A percentile compares a stretch with the other conserved stretches of the same genome.
These are phyloP conservation scores for Talaromyces sp. DNA, from an alignment of 2,329 filamentous ascomycete species.

Conservation along the genomic window DNA sequence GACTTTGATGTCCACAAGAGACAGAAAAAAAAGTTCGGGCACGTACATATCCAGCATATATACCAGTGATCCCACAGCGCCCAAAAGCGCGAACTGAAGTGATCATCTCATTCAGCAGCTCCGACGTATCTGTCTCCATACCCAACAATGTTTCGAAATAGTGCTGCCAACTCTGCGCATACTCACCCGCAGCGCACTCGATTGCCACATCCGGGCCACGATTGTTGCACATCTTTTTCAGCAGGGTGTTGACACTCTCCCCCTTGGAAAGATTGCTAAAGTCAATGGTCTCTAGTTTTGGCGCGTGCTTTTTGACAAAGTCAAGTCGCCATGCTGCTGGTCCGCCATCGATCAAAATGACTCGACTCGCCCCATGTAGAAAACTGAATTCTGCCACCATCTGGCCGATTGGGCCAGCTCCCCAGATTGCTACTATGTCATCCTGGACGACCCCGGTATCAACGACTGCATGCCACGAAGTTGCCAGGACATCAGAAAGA, in stretches of 20 bases:
- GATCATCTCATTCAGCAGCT: constrained; percentile 53
- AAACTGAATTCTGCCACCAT: constrained; percentile 67
- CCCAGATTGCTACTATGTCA: constrained; percentile 79
- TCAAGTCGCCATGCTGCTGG: constrained; percentile 60
- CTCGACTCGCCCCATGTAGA: constrained; percentile 65
- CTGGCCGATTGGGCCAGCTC: constrained; percentile 80
- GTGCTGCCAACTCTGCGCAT: constrained; percentile 59
- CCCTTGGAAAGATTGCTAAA: constrained; percentile 60
- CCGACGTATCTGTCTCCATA: constrained; percentile 78
- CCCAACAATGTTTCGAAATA: constrained; percentile 59
- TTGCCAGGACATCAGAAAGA: constrained; percentile 74
- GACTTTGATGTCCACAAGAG: neutral
- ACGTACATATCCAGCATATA: constrained; percentile 57
- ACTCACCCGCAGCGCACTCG: constrained; percentile 63
- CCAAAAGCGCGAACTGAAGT: constrained; percentile 53
- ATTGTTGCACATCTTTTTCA: constrained; percentile 66
- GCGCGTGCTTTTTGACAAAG: constrained; percentile 61
- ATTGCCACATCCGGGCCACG: constrained; percentile 71
- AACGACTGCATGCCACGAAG: constrained; percentile 76
- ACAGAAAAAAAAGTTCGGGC: neutral
- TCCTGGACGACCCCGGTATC: constrained; percentile 75
- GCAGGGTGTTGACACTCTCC: constrained; percentile 62
- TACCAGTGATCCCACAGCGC: constrained; percentile 71
- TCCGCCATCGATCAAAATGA: constrained; percentile 76
- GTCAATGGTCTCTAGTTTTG: constrained; percentile 65